These are phyloP conservation scores for Petunia secreta DNA, from an alignment of 257 asterid genomes.

Conservation along the genomic window DNA sequence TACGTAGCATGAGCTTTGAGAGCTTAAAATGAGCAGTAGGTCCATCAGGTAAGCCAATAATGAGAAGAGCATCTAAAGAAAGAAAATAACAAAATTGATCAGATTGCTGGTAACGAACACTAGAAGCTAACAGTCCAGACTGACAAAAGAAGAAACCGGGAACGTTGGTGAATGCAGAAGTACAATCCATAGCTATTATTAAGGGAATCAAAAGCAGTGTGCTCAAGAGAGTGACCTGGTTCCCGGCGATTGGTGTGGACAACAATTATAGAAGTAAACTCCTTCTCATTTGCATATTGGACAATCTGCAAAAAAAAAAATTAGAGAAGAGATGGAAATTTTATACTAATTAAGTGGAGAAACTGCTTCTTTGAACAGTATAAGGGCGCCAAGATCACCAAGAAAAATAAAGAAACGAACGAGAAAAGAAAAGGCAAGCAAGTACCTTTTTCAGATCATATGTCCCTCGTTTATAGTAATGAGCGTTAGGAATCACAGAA, in stretches of 20 bases:
- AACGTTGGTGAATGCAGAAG: neutral
- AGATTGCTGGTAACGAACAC: neutral
- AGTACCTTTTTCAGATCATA: constrained; percentile 86
- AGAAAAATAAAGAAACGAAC: neutral
- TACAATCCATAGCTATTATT: neutral
- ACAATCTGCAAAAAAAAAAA: constrained; percentile 55
- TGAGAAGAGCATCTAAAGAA: constrained; percentile 74
- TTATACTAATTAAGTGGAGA: neutral
- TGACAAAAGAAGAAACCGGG: neutral
- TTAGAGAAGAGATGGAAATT: neutral
- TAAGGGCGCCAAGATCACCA: neutral
- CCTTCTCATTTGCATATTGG: constrained; percentile 75
- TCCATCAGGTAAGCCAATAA: constrained; percentile 85
- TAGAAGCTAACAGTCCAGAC: neutral
- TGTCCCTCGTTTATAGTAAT: constrained; percentile 84
- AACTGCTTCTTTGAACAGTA: neutral
- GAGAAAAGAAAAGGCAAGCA: constrained; percentile 11
- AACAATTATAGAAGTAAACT: constrained; percentile 83
- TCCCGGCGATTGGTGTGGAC: constrained; percentile 95
- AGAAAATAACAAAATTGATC: constrained; percentile 7
- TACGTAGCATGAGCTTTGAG: constrained; percentile 73
- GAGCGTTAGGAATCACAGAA: constrained; percentile 83
- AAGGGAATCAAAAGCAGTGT: neutral
- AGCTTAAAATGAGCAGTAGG: constrained; percentile 98
- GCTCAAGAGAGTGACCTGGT: constrained; percentile 58